Percentiles rank a stretch among this genome's conserved stretches.
Evolutionary conservation across 768 basidiomycete genomes (phyloP).

Genomic region (Termitomyces sp.): DNA sequence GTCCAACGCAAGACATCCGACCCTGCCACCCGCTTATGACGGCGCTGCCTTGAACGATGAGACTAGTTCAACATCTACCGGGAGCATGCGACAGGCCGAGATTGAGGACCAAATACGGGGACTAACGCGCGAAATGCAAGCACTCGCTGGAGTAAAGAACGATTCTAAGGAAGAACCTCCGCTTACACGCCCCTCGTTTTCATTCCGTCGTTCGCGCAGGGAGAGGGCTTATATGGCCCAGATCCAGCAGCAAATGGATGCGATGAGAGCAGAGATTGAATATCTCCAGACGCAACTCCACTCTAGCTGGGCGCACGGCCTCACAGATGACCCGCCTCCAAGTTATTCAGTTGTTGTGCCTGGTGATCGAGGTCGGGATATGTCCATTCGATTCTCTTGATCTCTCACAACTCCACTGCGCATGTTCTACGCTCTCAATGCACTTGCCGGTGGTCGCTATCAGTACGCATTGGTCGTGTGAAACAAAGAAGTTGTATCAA

Average conservation of each 20-base stretch:
- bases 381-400: background rate
- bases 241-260: constrained; percentile 14
- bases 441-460: background rate
- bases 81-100: constrained; percentile 10
- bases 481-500: background rate
- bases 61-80: background rate
- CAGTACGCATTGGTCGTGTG: background rate
- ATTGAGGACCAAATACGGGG: constrained; percentile 9
- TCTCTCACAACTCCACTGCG: background rate
- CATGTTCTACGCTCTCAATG: background rate
- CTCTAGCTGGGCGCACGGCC: constrained; percentile 14
- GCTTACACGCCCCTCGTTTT: background rate
- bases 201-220: constrained; percentile 5
- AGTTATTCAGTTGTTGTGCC: constrained; percentile 13
- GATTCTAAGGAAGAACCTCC: background rate
- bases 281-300: constrained; percentile 14
- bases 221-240: constrained; percentile 5
- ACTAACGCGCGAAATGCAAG: constrained; percentile 11
- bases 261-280: constrained; percentile 16
- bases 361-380: background rate
- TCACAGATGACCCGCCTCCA: constrained; percentile 20
- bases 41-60: background rate
- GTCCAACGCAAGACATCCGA: background rate
- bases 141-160: background rate
- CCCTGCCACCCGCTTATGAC: constrained; percentile 2